Conservation (phyloP, 2,329 filamentous ascomycete genomes). For the Fusarium tanahbumbuense region DNA sequence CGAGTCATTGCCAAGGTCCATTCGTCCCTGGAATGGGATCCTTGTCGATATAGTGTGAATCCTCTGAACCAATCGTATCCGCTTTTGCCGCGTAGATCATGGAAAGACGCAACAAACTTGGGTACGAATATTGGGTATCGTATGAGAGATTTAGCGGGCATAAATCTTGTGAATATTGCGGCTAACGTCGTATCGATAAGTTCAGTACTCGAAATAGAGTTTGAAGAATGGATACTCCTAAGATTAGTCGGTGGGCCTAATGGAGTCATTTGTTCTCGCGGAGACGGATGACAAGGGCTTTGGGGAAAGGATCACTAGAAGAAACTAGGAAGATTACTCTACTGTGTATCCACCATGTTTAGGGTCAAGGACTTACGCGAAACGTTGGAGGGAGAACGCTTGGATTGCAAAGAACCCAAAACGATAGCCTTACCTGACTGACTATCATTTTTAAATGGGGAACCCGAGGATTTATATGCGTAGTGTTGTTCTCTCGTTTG, state of each 20-base stretch:
- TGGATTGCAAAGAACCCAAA: neutral
- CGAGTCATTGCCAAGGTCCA: neutral
- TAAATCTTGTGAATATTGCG: neutral
- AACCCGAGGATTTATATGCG: neutral
- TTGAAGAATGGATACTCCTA: neutral
- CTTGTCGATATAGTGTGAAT: neutral
- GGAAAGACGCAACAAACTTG: neutral
- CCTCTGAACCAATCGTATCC: neutral
- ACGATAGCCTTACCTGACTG: neutral
- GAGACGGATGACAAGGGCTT: neutral
- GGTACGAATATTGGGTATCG: neutral
- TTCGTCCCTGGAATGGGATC: neutral
- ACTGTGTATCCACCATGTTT: neutral
- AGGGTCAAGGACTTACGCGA: neutral
- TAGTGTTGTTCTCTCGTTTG: neutral
- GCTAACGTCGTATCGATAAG: neutral
- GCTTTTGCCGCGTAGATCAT: neutral
- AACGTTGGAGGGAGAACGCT: neutral
- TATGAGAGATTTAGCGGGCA: neutral
- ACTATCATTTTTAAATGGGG: neutral
- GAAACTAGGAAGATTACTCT: neutral
- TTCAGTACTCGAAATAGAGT: neutral
- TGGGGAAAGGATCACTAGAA: neutral
- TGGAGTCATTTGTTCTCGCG: neutral
- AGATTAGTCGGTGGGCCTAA: neutral